These are phyloP conservation scores for Aspergillus indologenus DNA, from an alignment of 495 filamentous ascomycete genomes.

Conservation along the genomic window DNA sequence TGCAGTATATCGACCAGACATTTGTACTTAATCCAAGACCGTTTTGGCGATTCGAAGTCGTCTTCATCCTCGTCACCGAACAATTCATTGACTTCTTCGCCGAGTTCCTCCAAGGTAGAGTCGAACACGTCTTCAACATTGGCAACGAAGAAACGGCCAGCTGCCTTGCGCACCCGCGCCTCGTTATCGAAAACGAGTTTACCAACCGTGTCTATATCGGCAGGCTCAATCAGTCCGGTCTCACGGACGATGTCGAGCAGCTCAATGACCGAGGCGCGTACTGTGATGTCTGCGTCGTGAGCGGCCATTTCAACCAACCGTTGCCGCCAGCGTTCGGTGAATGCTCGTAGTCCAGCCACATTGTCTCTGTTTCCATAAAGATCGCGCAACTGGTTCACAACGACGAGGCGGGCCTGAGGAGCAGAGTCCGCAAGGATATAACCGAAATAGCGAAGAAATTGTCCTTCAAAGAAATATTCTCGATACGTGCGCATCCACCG, in stretches of 20 bases:
- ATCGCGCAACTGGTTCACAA: constrained; percentile 73
- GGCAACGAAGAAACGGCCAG: constrained; percentile 83
- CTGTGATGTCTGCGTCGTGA: constrained; percentile 70
- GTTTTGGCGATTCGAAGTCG: constrained; percentile 68
- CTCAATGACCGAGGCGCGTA: constrained; percentile 74
- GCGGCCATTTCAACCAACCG: constrained; percentile 93
- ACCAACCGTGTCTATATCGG: constrained; percentile 83
- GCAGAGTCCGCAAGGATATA: constrained; percentile 86
- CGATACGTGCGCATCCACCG: constrained; percentile 82
- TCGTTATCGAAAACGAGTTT: constrained; percentile 85
- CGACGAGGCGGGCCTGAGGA: constrained; percentile 65
- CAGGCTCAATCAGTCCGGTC: constrained; percentile 80
- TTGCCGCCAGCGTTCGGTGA: constrained; percentile 82
- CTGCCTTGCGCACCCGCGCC: constrained; percentile 75
- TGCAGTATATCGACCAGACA: constrained; percentile 80
- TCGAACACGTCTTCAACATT: constrained; percentile 81
- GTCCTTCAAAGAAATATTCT: constrained; percentile 80
- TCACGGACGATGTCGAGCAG: constrained; percentile 78
- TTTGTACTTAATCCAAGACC: constrained; percentile 88
- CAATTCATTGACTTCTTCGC: constrained; percentile 72
- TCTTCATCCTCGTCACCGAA: constrained; percentile 62
- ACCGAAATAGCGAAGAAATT: constrained; percentile 87
- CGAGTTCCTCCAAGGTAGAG: constrained; percentile 76
- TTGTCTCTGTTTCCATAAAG: constrained; percentile 75
- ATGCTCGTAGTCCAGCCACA: constrained; percentile 72